These are phyloP conservation scores for Plenodomus tracheiphilus DNA, from an alignment of 2,329 filamentous ascomycete genomes.

Conservation along the genomic window DNA sequence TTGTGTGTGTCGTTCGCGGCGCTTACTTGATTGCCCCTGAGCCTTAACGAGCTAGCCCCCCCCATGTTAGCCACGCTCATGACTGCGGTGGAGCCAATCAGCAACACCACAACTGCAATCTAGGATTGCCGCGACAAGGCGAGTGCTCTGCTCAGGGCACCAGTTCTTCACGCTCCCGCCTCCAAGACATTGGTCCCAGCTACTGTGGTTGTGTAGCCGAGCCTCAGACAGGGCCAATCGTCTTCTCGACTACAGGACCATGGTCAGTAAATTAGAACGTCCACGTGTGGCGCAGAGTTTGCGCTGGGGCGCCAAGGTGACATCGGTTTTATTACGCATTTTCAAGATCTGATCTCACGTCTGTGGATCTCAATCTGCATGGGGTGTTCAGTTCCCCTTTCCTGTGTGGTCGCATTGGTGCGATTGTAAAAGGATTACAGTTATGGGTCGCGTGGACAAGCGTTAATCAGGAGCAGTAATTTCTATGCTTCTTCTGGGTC, in stretches of 20 bases:
- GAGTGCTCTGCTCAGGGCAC: neutral
- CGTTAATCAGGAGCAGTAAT: too few relatives aligned
- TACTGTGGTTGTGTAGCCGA: too few relatives aligned
- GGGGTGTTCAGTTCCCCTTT: neutral
- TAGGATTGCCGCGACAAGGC: conserved; percentile 15
- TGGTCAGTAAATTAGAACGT: too few relatives aligned
- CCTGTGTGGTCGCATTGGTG: neutral
- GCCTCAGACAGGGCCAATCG: too few relatives aligned
- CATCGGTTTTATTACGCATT: neutral
- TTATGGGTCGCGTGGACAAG: too few relatives aligned
- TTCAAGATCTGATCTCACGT: neutral
- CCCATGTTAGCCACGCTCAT: conserved; percentile 20
- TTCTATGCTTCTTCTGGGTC: too few relatives aligned
- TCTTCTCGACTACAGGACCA: too few relatives aligned
- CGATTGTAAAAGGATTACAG: too few relatives aligned
- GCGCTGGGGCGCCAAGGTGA: neutral
- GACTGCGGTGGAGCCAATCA: conserved; percentile 20
- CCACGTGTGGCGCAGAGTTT: neutral
- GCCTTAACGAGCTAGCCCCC: conserved; percentile 32
- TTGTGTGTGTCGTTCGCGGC: conserved; percentile 21
- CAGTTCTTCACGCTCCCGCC: neutral
- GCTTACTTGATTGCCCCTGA: conserved; percentile 31
- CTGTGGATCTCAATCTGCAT: neutral
- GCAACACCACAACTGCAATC: conserved; percentile 12
- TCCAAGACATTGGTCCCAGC: neutral